Evolutionary conservation across 768 basidiomycete species (phyloP), one percentile per base, ranked within the genome.

Genomic region (Mycena crocata): DNA sequence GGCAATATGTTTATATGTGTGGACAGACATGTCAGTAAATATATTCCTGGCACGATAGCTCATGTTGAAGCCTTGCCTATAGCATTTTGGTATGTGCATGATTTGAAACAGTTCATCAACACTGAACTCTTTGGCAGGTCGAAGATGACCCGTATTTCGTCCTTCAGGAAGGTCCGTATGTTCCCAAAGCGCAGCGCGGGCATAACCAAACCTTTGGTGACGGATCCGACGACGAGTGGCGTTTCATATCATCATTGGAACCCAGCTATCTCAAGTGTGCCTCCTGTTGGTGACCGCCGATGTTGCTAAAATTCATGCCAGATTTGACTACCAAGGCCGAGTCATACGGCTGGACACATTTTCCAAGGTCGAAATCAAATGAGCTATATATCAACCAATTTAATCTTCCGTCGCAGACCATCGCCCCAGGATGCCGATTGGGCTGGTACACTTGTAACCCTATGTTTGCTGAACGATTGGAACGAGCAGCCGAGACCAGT

Each of bases 91-190:
- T 19, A 17, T 32, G 35, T 62, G 37, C 54, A 62, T 19, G 52
- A 21, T 15, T 32, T 8, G 14, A 28, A 44, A 9, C 39, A 91
- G n/a, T n/a, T n/a, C n/a, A n/a, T n/a, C n/a, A 89, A 94, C 69
- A 76, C 93, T 52, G 5, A 26, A 88, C 93, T 69, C 93, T 93
- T 64, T 31, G 5, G 5, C 17, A 66, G 64, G 88, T 91, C 58
- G 93, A 94, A 80, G 93, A 95, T 71, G 93, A 94, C 77, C 93
- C 93, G 5, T 93, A 94, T 76, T 84, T 87, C 77, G 92, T 93
- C 80, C 80, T 93, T 26, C 92, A 93, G 74, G 78, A 88, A 66
- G 86, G 85, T 0, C 67, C 77, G 2, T 93, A 91, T 75, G 72
- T 82, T 9, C 84, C 82, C 7, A 86, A 86, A 65, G 66, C 70